Evolutionary conservation across 441 rosid species (phyloP).

Genomic region (Populus hybrid): DNA sequence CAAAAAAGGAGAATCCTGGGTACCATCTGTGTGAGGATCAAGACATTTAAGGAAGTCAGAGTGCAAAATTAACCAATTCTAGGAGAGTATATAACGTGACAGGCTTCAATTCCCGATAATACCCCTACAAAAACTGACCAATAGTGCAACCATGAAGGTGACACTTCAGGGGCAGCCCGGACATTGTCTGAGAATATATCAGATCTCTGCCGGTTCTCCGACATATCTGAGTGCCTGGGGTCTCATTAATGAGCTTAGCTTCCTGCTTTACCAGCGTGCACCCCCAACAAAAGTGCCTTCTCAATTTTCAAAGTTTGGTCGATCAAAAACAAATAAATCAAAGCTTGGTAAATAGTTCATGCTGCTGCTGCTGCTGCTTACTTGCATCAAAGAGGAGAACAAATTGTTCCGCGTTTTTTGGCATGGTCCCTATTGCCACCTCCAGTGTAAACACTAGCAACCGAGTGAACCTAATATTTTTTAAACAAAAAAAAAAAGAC

Average conservation of each 20-base stretch:
- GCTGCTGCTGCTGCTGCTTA: conserved; percentile 29
- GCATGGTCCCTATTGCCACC: conserved; percentile 77
- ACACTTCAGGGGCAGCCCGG: conserved; percentile 39
- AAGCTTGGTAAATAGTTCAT: no score
- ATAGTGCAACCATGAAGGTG: conserved; percentile 10
- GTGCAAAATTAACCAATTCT: conserved; percentile 31
- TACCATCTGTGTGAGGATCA: conserved; percentile 11
- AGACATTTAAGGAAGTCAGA: conserved; percentile 11
- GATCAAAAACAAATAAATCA: background rate
- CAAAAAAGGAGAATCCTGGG: conserved; percentile 32
- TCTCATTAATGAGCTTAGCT: conserved; percentile 11
- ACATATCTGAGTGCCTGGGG: conserved; percentile 22
- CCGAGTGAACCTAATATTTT: conserved; percentile 54
- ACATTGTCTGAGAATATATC: conserved; percentile 31
- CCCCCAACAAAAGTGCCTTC: background rate
- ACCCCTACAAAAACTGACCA: conserved; percentile 25
- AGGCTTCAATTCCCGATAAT: conserved; percentile 45
- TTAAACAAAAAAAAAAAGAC: background rate
- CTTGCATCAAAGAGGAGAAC: conserved; percentile 91
- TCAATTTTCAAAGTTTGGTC: background rate
- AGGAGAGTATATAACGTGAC: background rate
- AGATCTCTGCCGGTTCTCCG: conserved; percentile 41
- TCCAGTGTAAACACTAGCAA: conserved; percentile 86
- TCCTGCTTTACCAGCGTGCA: conserved; percentile 40
- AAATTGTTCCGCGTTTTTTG: conserved; percentile 66